Percentiles rank a stretch among this genome's conserved stretches.
Evolutionary conservation across 805 yeast species (phyloP).

Genomic region (Metschnikowia drakensbergensis): DNA sequence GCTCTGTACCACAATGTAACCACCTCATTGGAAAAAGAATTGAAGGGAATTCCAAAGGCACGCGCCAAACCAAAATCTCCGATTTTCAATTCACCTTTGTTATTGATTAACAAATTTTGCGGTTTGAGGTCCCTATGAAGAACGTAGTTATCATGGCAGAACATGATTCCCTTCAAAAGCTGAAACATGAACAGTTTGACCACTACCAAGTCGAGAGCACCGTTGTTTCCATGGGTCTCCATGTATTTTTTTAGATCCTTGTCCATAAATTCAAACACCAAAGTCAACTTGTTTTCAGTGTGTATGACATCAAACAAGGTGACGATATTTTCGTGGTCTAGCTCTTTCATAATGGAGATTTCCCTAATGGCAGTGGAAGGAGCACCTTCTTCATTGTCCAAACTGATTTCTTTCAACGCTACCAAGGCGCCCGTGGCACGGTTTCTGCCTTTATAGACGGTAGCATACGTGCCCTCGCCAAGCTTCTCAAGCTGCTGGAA

Average conservation of each 20-base stretch:
- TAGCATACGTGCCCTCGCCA: conserved; percentile 96
- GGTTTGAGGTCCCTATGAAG: conserved; percentile 89
- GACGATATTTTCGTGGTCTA: conserved; percentile 89
- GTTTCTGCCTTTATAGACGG: conserved; percentile 94
- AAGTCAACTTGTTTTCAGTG: conserved; percentile 89
- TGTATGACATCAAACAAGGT: conserved; percentile 93
- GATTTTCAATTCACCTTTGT: conserved; percentile 85
- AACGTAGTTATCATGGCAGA: conserved; percentile 82
- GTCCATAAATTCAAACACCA: conserved; percentile 93
- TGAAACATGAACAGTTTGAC: conserved; percentile 94
- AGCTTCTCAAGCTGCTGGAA: conserved; percentile 68
- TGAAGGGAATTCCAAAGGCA: conserved; percentile 97
- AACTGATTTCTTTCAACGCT: conserved; percentile 89
- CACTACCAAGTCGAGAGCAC: conserved; percentile 67
- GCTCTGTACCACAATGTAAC: conserved; percentile 98
- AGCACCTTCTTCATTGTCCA: conserved; percentile 97
- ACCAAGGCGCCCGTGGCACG: conserved; percentile 84
- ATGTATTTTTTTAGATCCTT: conserved; percentile 89
- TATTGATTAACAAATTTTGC: conserved; percentile 84
- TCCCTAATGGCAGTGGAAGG: conserved; percentile 98
- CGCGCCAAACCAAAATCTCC: conserved; percentile 97
- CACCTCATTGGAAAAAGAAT: conserved; percentile 95
- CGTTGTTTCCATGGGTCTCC: conserved; percentile 78
- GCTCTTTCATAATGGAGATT: conserved; percentile 90
- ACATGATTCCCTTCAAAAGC: conserved; percentile 80